phyloP scores from a whole-genome alignment of 345 rosid genomes.

The Durio zibethinus region DNA sequence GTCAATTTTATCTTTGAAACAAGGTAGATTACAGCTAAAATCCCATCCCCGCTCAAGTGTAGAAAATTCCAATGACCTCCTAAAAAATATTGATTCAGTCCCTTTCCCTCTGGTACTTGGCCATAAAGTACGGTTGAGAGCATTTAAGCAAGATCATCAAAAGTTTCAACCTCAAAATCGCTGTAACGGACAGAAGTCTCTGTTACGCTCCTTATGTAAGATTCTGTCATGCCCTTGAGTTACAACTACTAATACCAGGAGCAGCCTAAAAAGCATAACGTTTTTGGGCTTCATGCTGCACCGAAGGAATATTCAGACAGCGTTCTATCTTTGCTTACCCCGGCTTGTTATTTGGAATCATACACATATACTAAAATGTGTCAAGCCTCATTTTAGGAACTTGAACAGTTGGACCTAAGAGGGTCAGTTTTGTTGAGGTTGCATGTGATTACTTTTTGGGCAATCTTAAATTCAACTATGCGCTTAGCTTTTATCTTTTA shows the following conservation, averaged over 20 bases:
- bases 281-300: slow-evolving; percentile 33
- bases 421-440: slow-evolving; percentile 25
- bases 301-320: slow-evolving; percentile 41
- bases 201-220: slow-evolving; percentile 41
- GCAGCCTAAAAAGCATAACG: slow-evolving; percentile 18
- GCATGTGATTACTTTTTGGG: neutral
- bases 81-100: slow-evolving; percentile 27
- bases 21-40: slow-evolving; percentile 30
- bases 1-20: slow-evolving; percentile 56
- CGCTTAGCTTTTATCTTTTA: neutral
- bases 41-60: slow-evolving; percentile 17
- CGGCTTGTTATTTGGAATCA: slow-evolving; percentile 25
- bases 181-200: slow-evolving; percentile 25
- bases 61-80: slow-evolving; percentile 16
- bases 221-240: slow-evolving; percentile 23
- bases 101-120: slow-evolving; percentile 29
- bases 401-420: slow-evolving; percentile 3
- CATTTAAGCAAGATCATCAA: slow-evolving; percentile 23
- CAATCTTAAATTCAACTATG: neutral
- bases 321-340: slow-evolving; percentile 55
- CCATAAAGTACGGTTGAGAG: slow-evolving; percentile 41
- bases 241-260: slow-evolving; percentile 6
- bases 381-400: slow-evolving; percentile 21
- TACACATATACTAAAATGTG: slow-evolving; percentile 15
- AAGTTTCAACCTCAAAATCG: slow-evolving; percentile 22